phyloP scores from a whole-genome alignment of 78 protist genomes.

The Parvularia atlantis region DNA sequence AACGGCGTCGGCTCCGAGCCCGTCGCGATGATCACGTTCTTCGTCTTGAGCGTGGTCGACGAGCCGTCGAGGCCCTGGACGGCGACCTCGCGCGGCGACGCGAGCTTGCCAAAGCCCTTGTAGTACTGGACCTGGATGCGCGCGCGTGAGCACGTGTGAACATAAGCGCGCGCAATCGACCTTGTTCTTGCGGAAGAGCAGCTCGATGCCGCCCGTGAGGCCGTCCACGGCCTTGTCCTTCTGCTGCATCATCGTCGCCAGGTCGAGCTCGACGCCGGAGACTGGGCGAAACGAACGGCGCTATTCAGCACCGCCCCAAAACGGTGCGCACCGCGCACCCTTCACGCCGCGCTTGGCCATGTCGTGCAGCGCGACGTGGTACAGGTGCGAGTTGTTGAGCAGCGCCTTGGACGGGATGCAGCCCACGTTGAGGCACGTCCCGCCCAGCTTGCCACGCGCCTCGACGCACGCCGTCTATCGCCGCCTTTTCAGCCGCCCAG shows the following conservation, averaged over 20 bases:
- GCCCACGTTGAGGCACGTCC: slow-evolving; percentile 99
- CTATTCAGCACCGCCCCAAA: too few relatives aligned
- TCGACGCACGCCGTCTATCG: slow-evolving; percentile 70
- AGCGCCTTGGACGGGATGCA: slow-evolving; percentile 99
- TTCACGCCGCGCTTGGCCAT: slow-evolving; percentile 63
- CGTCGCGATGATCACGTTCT: slow-evolving; percentile 90
- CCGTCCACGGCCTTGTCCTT: slow-evolving; percentile 68
- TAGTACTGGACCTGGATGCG: slow-evolving; percentile 57
- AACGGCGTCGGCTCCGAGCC: slow-evolving; percentile 79
- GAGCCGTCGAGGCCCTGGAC: slow-evolving; percentile 56
- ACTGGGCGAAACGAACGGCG: slow-evolving; percentile 10
- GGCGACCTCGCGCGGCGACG: slow-evolving; percentile 36
- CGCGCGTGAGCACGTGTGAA: background rate
- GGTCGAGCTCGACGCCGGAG: slow-evolving; percentile 38
- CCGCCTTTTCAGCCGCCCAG: background rate
- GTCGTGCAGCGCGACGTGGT: slow-evolving; percentile 60
- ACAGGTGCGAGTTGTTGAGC: slow-evolving; percentile 90
- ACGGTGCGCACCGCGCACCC: background rate
- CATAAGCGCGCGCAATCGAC: background rate
- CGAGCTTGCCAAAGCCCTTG: slow-evolving; percentile 74
- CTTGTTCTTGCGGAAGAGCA: slow-evolving; percentile 89
- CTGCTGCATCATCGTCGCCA: slow-evolving; percentile 59
- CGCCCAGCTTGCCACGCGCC: slow-evolving; percentile 89
- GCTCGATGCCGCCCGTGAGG: slow-evolving; percentile 87
- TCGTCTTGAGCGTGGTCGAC: slow-evolving; percentile 35